Evolutionary conservation across 805 yeast species (phyloP).

Genomic region (Saccharomycopsis oosterbeekiorum): DNA sequence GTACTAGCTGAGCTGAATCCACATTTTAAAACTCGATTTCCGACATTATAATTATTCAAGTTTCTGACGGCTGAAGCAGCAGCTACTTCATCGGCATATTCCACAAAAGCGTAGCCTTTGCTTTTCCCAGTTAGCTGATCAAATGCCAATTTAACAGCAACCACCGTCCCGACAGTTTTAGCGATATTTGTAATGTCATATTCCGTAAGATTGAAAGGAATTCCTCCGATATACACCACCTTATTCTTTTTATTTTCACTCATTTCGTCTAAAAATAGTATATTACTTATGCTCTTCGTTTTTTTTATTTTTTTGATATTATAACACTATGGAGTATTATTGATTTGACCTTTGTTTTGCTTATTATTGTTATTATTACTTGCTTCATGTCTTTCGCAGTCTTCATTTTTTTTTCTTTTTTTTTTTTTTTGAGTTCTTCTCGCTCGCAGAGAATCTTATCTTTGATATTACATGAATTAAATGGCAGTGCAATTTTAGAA

Average conservation of each 20-base stretch:
- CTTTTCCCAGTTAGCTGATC: slow-evolving; percentile 86
- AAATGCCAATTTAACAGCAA: slow-evolving; percentile 62
- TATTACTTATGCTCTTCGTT: not conserved
- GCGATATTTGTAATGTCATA: slow-evolving; percentile 86
- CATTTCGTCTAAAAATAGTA: not conserved
- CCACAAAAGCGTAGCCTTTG: slow-evolving; percentile 83
- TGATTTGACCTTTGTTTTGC: not conserved
- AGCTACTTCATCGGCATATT: slow-evolving; percentile 68
- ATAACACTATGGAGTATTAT: no score
- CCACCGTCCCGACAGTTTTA: slow-evolving; percentile 80
- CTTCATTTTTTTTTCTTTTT: not conserved
- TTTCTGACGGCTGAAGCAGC: slow-evolving; percentile 89
- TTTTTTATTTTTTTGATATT: not conserved
- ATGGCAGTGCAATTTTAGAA: no score
- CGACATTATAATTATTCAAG: slow-evolving; percentile 67
- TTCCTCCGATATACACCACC: slow-evolving; percentile 70
- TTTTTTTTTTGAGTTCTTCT: not conserved
- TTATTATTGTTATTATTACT: not conserved
- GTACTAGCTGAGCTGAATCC: slow-evolving; percentile 33
- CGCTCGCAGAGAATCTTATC: not conserved
- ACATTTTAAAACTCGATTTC: slow-evolving; percentile 62
- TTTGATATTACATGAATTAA: no score
- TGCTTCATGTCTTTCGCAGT: not conserved
- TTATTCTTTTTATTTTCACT: slow-evolving; percentile 23
- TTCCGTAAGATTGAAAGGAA: slow-evolving; percentile 90